These are phyloP conservation scores for Erodium maritimum DNA, from an alignment of 345 rosid species.

Conservation along the genomic window DNA sequence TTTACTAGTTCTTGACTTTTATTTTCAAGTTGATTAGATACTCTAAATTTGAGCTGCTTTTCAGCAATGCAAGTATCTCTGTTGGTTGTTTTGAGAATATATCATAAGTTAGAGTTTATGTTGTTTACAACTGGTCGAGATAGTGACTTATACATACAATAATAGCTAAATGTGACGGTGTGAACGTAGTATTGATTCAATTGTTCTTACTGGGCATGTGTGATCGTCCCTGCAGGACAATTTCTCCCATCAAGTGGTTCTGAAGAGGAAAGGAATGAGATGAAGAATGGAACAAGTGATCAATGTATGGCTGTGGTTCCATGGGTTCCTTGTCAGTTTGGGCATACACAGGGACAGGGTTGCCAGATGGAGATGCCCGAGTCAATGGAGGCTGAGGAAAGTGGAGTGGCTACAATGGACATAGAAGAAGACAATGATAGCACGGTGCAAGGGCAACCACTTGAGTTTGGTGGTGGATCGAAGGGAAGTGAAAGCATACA, in stretches of 20 bases:
- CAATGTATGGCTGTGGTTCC: slow-evolving; percentile 44
- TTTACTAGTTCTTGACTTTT: too few species aligned
- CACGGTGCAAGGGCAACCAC: not conserved
- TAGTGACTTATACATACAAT: too few species aligned
- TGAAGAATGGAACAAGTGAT: not conserved
- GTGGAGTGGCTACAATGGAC: slow-evolving; percentile 40
- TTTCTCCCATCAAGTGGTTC: slow-evolving; percentile 7
- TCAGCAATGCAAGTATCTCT: too few species aligned
- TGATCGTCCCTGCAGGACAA: slow-evolving; percentile 21
- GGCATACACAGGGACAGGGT: slow-evolving; percentile 1
- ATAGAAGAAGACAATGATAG: slow-evolving; percentile 25
- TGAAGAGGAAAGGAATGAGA: slow-evolving; percentile 1
- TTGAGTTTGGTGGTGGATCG: slow-evolving; percentile 1
- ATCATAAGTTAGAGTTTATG: too few species aligned
- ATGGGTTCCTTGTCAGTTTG: slow-evolving; percentile 37
- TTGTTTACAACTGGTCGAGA: too few species aligned
- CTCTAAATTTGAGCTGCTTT: too few species aligned
- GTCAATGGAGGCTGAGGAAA: slow-evolving; percentile 42
- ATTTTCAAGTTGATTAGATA: too few species aligned
- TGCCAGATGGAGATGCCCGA: slow-evolving; percentile 13
- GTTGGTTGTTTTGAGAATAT: too few species aligned
- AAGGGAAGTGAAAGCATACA: slow-evolving; percentile 15
- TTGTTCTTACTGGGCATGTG: too few species aligned
- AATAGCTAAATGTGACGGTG: too few species aligned
- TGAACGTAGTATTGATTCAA: too few species aligned